These are phyloP conservation scores for Russula lepida DNA, from an alignment of 768 basidiomycete species.

Conservation along the genomic window DNA sequence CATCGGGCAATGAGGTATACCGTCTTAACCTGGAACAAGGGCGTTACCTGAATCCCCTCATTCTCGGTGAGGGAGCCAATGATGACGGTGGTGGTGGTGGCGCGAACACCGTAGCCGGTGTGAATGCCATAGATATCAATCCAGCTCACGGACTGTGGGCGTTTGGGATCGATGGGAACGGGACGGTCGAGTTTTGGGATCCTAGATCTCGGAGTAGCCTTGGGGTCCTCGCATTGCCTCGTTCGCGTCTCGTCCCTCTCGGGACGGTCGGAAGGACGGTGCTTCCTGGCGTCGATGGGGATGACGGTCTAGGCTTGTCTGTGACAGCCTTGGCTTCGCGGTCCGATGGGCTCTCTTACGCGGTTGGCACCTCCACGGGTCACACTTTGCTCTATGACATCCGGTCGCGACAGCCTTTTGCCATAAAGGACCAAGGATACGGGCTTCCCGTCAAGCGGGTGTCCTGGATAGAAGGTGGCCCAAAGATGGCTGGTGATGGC, in stretches of 20 bases:
- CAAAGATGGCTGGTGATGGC: constrained; percentile 75
- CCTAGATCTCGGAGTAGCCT: constrained; percentile 72
- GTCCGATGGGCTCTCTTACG: constrained; percentile 85
- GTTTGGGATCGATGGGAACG: constrained; percentile 82
- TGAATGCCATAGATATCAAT: constrained; percentile 90
- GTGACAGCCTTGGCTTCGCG: constrained; percentile 84
- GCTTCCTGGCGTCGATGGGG: constrained; percentile 33
- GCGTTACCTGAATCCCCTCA: constrained; percentile 77
- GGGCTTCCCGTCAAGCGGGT: constrained; percentile 82
- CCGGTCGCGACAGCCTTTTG: constrained; percentile 73
- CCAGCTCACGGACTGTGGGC: constrained; percentile 83
- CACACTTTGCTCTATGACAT: constrained; percentile 94
- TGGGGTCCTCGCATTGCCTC: constrained; percentile 58
- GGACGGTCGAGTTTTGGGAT: constrained; percentile 95
- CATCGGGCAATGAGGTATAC: constrained; percentile 81
- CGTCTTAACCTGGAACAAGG: constrained; percentile 95
- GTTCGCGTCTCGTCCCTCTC: constrained; percentile 40
- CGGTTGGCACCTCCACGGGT: constrained; percentile 90
- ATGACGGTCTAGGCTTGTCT: constrained; percentile 33
- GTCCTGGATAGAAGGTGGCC: constrained; percentile 84
- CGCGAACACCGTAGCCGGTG: constrained; percentile 60
- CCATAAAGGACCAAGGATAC: constrained; percentile 94
- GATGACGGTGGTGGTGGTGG: constrained; percentile 30
- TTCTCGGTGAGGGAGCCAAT: constrained; percentile 33
- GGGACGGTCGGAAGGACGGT: constrained; percentile 27